Evolutionary conservation across 2,329 filamentous ascomycete genomes (phyloP).

Genomic region (Talaromyces sp.): DNA sequence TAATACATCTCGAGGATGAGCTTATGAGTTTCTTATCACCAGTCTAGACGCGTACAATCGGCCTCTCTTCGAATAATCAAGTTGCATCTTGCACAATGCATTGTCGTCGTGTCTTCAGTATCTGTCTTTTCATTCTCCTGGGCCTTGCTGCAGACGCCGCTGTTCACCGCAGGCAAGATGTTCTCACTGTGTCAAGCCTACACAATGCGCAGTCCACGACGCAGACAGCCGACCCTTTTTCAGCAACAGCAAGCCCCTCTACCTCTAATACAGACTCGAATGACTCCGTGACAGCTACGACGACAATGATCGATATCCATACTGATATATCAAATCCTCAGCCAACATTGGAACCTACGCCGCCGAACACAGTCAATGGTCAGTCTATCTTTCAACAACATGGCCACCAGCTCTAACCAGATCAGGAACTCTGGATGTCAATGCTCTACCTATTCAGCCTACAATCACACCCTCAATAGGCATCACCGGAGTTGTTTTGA

Average conservation of each 20-base stretch:
- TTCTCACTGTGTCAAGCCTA: constrained; percentile 6
- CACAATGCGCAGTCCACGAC: constrained; percentile 7
- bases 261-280: constrained; percentile 1
- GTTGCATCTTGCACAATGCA: constrained; percentile 3
- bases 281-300: neutral
- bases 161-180: constrained; percentile 11
- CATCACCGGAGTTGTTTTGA: constrained; percentile 71
- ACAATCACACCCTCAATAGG: constrained; percentile 75
- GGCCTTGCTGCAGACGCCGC: constrained; percentile 6
- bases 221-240: neutral
- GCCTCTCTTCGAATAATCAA: neutral
- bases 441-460: constrained; percentile 65
- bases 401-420: constrained; percentile 4
- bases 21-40: neutral
- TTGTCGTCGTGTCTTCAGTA: neutral
- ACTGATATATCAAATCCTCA: constrained; percentile 16
- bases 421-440: constrained; percentile 23
- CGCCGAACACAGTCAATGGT: constrained; percentile 7
- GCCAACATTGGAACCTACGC: constrained; percentile 6
- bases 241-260: neutral
- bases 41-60: constrained; percentile 2
- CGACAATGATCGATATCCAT: constrained; percentile 18
- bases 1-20: neutral
- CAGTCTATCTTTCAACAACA: neutral
- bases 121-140: constrained; percentile 1